Base-by-base conservation (phyloP, 1,284 basidiomycete species). In the Cystobasidium slooffiae region DNA sequence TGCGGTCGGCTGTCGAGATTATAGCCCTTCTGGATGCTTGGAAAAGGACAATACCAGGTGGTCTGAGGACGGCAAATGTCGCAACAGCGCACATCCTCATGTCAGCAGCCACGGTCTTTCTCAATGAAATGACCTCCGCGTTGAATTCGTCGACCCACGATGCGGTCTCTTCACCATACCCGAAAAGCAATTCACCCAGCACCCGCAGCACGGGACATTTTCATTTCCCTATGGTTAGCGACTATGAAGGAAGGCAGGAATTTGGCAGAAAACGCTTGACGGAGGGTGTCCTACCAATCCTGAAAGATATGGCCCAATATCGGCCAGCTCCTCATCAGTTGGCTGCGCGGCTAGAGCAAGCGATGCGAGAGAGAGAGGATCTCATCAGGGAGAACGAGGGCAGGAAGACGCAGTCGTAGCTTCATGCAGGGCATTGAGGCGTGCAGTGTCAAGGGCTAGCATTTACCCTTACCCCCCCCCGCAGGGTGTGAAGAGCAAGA, bases 31-130 rank as follows among this genome's bases (percentile, higher is more conserved):
- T 22, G 1, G 14, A 43, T 1, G 12, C 6, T 2, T 53, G 64
- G 64, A 22, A 18, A n/a, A 10, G 2, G n/a, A 1, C 24, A 9
- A 53, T 20, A 7, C 5, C 31, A n/a, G 64, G 46, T 31, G 64
- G 46, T 9, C 49, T 66, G 14, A 43, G 51, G 16, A 66, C 64
- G 18, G 31, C 49, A 10, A 20, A 20, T 10, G 53, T 46, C 39
- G 24, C 41, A 14, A 16, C 37, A 16, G 51, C 51, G 6, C 49
- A 66, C 46, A 66, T 66, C 20, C 64, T 53, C 3, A 51, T 66
- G 39, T 52, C 64, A 4, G 64, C 49, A 3, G 47, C 49, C n/a
- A 66, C 64, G 2, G 14, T 66, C n/a, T 66, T 41, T 31, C 64
- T 66, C 1, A 41, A 43, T 22, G 64, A 66, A 37, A 16, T 63